Percentiles rank a stretch among this genome's conserved stretches.
Conservation (phyloP, 2,329 filamentous ascomycete species). For the Venturia pyrina region DNA sequence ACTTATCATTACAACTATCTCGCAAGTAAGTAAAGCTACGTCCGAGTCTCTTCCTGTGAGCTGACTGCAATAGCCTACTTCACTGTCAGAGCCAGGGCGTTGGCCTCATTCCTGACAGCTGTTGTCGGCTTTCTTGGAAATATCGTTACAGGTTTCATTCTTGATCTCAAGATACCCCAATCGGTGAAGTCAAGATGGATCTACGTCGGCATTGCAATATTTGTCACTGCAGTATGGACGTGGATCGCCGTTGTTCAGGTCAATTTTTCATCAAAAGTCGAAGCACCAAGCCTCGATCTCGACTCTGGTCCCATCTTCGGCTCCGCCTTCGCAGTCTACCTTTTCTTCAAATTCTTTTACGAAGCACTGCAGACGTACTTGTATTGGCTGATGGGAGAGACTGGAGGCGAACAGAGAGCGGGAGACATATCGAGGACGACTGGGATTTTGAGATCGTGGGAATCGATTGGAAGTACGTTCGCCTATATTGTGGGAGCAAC, state of each 20-base stretch:
- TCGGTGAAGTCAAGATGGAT: background rate
- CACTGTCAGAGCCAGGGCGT: background rate
- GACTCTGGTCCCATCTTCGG: background rate
- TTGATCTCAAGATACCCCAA: background rate
- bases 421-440: background rate
- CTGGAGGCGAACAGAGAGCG: background rate
- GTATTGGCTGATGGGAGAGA: background rate
- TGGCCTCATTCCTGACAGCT: background rate
- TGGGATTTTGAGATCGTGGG: background rate
- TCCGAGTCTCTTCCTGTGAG: background rate
- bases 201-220: background rate
- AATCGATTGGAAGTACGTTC: background rate
- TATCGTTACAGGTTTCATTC: background rate
- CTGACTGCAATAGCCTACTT: background rate
- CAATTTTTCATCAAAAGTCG: background rate
- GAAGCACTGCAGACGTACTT: background rate
- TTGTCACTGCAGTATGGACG: background rate
- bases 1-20: background rate
- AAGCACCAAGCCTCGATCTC: background rate
- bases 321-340: background rate
- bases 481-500: background rate
- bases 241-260: background rate
- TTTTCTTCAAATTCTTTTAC: background rate
- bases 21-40: background rate
- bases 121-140: background rate